Evolutionary conservation across 2,329 filamentous ascomycete genomes (phyloP), one percentile per base, ranked within the genome.

Genomic region (Lecanicillium sp.): DNA sequence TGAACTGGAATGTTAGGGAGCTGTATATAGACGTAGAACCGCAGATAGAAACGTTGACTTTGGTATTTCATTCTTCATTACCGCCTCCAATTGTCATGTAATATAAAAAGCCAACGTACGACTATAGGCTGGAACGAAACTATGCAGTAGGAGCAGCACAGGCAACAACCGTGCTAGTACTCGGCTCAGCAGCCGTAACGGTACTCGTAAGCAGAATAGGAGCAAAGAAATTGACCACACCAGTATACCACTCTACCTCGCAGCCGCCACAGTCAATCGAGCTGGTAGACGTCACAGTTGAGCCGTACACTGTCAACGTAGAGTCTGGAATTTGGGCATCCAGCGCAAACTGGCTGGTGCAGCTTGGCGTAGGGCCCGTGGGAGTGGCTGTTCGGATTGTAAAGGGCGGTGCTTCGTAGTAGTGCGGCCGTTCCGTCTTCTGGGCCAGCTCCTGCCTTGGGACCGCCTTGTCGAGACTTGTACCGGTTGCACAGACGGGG

Each of bases 211-310:
- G 36, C 17, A 14, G 13, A 20, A 42, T 35, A 6, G 41, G 38
- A 11, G 31, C 35, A 17, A 41, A 35, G 19, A 40, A 40, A 9
- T 37, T 22, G 30, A 45, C 13, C 27, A 29, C 35, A 8, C 8
- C 30, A 13, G 45, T 45, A 14, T 35, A 43, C 43, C 43, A 47
- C 19, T 34, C 33, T n/a, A 47, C 20, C 16, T 30, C 38, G 20
- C 45, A 47, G 14, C 28, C 22, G 17, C 38, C 43, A 28, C 43
- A 47, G 33, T 36, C 30, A n/a, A 39, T 29, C 16, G 19, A 35
- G 11, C 36, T 41, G 14, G 41, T 43, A 4, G 17, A 18, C 22
- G 43, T 45, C 17, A 41, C 40, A 11, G 43, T 45, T 13, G 18
- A 17, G 11, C 37, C 18, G 38, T 43, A 43, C 14, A 35, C 22